phyloP scores from a whole-genome alignment of 768 basidiomycete genomes.

The Xerocomellus chrysenteron region DNA sequence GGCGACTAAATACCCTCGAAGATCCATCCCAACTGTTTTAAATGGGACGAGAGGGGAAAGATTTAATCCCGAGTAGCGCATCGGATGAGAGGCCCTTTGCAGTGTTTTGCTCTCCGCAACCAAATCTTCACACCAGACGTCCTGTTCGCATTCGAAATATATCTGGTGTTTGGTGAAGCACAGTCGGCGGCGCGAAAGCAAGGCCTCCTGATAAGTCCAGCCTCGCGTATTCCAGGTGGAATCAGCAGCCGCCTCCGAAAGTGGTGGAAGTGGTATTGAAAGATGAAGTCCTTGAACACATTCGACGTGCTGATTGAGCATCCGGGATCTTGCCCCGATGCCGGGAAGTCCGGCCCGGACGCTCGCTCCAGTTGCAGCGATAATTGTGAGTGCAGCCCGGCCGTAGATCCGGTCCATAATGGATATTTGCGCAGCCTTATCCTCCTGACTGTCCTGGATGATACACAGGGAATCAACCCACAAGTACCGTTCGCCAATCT shows the following conservation, averaged over 20 bases:
- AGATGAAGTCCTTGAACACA: constrained; percentile 24
- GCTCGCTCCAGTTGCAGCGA: constrained; percentile 19
- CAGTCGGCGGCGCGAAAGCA: constrained; percentile 23
- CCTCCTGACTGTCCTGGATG: constrained; percentile 20
- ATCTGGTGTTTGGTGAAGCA: constrained; percentile 22
- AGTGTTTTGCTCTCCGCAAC: constrained; percentile 14
- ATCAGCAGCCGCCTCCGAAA: background rate
- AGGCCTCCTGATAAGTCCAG: constrained; percentile 25
- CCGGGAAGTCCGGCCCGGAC: constrained; percentile 15
- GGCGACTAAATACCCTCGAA: constrained; percentile 3
- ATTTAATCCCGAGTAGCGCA: background rate
- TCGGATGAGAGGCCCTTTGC: constrained; percentile 1
- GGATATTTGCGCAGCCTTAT: constrained; percentile 17
- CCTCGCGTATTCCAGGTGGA: constrained; percentile 21
- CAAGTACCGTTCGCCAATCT: constrained; percentile 22
- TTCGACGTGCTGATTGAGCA: constrained; percentile 14
- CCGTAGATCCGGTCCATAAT: constrained; percentile 22
- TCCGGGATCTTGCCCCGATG: constrained; percentile 7
- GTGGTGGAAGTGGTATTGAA: constrained; percentile 17
- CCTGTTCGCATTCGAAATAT: constrained; percentile 22
- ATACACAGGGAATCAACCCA: constrained; percentile 29
- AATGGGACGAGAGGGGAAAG: background rate
- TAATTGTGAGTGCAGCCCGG: constrained; percentile 14
- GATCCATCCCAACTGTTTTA: background rate
- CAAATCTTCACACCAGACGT: constrained; percentile 25